These are phyloP conservation scores for Nemophila menziesii DNA, from an alignment of 257 asterid genomes.

Conservation along the genomic window DNA sequence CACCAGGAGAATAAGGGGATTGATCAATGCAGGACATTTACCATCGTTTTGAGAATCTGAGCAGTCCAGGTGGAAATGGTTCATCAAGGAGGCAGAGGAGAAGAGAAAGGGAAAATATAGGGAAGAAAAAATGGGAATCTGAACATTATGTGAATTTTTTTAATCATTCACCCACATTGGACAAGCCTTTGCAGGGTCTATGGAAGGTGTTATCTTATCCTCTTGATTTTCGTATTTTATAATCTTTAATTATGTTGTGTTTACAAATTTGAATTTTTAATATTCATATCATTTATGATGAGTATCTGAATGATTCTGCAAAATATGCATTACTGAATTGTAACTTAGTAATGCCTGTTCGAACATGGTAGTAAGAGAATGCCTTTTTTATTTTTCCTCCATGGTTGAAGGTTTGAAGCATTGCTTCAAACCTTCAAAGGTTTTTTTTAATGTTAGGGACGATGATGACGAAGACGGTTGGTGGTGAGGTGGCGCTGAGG, in stretches of 20 bases:
- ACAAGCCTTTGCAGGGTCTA: constrained; percentile 80
- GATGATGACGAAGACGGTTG: no score
- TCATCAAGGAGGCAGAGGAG: constrained; percentile 73
- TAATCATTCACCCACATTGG: constrained; percentile 52
- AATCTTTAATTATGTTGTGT: not conserved
- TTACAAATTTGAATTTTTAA: not conserved
- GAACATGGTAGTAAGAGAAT: no score
- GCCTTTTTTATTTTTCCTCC: no score
- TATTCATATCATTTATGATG: no score
- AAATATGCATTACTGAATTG: not conserved
- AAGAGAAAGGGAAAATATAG: constrained; percentile 65
- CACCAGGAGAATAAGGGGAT: constrained; percentile 42
- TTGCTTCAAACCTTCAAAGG: no score
- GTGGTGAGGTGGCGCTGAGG: no score
- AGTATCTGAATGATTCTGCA: not conserved
- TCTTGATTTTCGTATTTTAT: not conserved
- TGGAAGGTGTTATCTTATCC: constrained; percentile 61
- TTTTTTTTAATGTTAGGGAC: no score
- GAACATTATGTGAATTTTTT: constrained; percentile 68
- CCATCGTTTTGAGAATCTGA: constrained; percentile 74
- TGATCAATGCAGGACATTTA: constrained; percentile 56
- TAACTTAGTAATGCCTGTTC: not conserved
- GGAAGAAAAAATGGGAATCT: constrained; percentile 55
- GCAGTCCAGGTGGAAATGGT: constrained; percentile 61
- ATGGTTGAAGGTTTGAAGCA: no score